These are phyloP conservation scores for Sarocladium oryzae DNA, from an alignment of 2,329 filamentous ascomycete genomes.

Conservation along the genomic window DNA sequence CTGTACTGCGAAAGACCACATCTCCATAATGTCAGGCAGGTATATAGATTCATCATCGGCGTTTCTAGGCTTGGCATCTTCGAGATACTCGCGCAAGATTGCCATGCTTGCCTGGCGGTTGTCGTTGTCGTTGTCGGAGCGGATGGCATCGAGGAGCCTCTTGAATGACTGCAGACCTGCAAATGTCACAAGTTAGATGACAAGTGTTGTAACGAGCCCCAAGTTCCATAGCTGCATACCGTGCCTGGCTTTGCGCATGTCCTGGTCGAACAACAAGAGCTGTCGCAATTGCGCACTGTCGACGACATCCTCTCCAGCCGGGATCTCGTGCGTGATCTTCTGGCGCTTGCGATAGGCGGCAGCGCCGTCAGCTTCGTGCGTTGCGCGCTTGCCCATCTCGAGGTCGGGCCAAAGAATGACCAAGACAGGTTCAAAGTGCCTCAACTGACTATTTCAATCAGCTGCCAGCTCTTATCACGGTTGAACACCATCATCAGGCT, in stretches of 20 bases:
- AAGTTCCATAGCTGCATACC: slow-evolving; percentile 31
- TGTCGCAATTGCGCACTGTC: slow-evolving; percentile 61
- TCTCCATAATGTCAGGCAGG: slow-evolving; percentile 75
- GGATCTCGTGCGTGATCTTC: slow-evolving; percentile 47
- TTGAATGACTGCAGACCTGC: slow-evolving; percentile 64
- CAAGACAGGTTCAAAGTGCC: not conserved
- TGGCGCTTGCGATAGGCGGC: slow-evolving; percentile 44
- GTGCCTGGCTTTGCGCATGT: slow-evolving; percentile 60
- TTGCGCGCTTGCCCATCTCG: slow-evolving; percentile 39
- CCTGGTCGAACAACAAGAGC: slow-evolving; percentile 65
- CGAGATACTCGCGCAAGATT: slow-evolving; percentile 65
- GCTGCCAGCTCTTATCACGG: too few relatives aligned
- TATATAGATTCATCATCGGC: slow-evolving; percentile 46
- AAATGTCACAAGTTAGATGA: slow-evolving; percentile 2
- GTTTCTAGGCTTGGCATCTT: slow-evolving; percentile 43
- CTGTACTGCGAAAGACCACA: slow-evolving; percentile 77
- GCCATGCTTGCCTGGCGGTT: slow-evolving; percentile 35
- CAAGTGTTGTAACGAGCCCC: not conserved
- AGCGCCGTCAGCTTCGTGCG: slow-evolving; percentile 32
- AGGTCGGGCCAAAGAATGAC: not conserved
- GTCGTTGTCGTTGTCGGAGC: slow-evolving; percentile 39
- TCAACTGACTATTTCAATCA: not conserved
- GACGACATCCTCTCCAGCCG: slow-evolving; percentile 54
- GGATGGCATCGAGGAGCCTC: slow-evolving; percentile 60
- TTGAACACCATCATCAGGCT: not conserved